Evolutionary conservation across 2,329 filamentous ascomycete species (phyloP).

Genomic region (Laburnicola sp.): DNA sequence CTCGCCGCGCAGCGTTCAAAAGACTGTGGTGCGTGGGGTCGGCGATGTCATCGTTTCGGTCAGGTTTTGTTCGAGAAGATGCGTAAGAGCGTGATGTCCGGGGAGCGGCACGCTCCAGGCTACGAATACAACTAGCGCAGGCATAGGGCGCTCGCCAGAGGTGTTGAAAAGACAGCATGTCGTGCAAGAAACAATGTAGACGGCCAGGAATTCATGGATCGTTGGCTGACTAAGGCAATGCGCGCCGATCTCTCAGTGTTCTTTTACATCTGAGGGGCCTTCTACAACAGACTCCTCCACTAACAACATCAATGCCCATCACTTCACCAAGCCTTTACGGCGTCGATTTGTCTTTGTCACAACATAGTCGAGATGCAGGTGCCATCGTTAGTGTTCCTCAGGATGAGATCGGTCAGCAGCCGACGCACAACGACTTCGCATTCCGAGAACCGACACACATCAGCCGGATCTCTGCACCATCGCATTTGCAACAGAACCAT

Average conservation of each 20-base stretch:
- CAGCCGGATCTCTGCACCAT: neutral
- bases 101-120: neutral
- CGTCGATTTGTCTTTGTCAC: constrained; percentile 1
- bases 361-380: neutral
- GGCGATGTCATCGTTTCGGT: neutral
- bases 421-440: neutral
- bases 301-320: too few relatives aligned
- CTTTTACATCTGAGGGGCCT: too few relatives aligned
- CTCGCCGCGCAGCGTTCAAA: constrained; percentile 9
- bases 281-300: too few relatives aligned
- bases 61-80: neutral
- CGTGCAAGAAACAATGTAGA: neutral
- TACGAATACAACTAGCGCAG: constrained; percentile 10
- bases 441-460: neutral
- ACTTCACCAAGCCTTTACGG: too few relatives aligned
- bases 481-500: neutral
- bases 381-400: neutral
- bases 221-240: constrained; percentile 7
- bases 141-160: constrained; percentile 4
- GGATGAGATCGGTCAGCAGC: too few relatives aligned
- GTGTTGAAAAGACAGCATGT: constrained; percentile 5
- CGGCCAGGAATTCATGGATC: neutral
- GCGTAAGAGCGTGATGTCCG: constrained; percentile 1
- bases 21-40: constrained; percentile 5
- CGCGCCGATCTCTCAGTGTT: neutral